phyloP scores from a whole-genome alignment of 371 early-diverging fungal genomes.

The Saksenaea vasiformis region DNA sequence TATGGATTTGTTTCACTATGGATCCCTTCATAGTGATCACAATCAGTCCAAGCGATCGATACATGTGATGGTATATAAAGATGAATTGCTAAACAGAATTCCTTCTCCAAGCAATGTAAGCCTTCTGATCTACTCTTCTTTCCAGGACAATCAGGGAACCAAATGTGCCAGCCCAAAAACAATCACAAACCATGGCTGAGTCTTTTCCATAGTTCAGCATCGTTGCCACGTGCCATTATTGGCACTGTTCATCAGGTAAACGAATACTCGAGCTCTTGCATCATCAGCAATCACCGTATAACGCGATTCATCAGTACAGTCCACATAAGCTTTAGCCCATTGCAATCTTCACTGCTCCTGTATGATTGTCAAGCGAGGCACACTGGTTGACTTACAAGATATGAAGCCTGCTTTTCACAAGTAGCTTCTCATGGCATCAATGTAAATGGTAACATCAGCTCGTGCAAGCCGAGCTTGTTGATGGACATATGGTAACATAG shows the following conservation, averaged over 20 bases:
- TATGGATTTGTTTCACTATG: no score
- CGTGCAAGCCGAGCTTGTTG: not conserved
- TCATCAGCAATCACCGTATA: not conserved
- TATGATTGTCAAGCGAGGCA: not conserved
- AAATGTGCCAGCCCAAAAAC: no score
- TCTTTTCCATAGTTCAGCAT: no score
- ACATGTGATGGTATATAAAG: no score
- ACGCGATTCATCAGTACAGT: not conserved
- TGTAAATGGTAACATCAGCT: not conserved
- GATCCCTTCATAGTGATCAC: no score
- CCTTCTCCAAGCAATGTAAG: no score
- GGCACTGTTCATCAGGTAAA: not conserved
- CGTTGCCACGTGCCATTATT: no score
- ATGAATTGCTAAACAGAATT: no score
- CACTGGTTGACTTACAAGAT: not conserved
- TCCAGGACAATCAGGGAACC: no score
- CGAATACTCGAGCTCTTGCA: not conserved
- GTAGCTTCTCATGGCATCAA: not conserved
- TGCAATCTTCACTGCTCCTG: not conserved
- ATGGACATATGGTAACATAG: not conserved
- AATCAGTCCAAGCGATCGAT: no score
- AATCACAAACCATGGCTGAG: no score
- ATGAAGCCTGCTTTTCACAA: not conserved
- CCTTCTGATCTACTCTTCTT: no score
- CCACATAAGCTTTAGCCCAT: not conserved